These are phyloP conservation scores for Neohortaea acidophila DNA, from an alignment of 495 filamentous ascomycete genomes.

Conservation along the genomic window DNA sequence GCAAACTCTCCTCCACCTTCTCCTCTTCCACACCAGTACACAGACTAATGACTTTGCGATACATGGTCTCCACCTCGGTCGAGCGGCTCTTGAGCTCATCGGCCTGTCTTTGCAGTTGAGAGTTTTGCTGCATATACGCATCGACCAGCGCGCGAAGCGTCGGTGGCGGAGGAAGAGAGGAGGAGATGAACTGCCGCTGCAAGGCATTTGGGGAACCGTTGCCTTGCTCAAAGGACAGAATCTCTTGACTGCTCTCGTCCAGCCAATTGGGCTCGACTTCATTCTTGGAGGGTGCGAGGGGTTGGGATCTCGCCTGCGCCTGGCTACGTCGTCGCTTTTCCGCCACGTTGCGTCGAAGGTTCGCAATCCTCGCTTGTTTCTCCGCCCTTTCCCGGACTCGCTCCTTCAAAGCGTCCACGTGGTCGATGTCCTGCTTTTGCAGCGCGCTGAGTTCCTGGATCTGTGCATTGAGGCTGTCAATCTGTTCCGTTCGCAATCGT, in stretches of 20 bases:
- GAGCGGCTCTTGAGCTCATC: slow-evolving; percentile 41
- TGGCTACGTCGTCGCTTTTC: slow-evolving; percentile 27
- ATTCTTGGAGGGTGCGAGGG: background rate
- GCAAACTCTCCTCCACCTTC: slow-evolving; percentile 48
- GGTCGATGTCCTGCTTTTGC: slow-evolving; percentile 57
- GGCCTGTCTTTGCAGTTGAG: slow-evolving; percentile 30
- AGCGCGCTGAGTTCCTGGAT: slow-evolving; percentile 67
- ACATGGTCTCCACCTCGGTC: slow-evolving; percentile 52
- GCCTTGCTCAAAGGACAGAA: slow-evolving; percentile 3
- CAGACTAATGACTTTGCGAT: slow-evolving; percentile 51
- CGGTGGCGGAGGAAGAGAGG: slow-evolving; percentile 20
- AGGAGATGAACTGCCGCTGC: slow-evolving; percentile 7
- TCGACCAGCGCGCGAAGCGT: slow-evolving; percentile 27
- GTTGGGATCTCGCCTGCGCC: background rate
- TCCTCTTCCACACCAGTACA: slow-evolving; percentile 50
- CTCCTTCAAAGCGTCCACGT: slow-evolving; percentile 48
- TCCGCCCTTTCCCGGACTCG: slow-evolving; percentile 43
- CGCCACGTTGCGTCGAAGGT: slow-evolving; percentile 41
- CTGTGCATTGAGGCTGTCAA: slow-evolving; percentile 58
- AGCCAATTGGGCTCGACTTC: slow-evolving; percentile 21
- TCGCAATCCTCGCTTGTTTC: slow-evolving; percentile 44
- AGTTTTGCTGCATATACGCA: slow-evolving; percentile 37
- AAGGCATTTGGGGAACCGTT: background rate
- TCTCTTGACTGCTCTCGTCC: slow-evolving; percentile 36
- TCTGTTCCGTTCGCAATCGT: slow-evolving; percentile 62